These are phyloP conservation scores for Orbilia brochopaga DNA, from an alignment of 2,329 filamentous ascomycete species.

Conservation along the genomic window DNA sequence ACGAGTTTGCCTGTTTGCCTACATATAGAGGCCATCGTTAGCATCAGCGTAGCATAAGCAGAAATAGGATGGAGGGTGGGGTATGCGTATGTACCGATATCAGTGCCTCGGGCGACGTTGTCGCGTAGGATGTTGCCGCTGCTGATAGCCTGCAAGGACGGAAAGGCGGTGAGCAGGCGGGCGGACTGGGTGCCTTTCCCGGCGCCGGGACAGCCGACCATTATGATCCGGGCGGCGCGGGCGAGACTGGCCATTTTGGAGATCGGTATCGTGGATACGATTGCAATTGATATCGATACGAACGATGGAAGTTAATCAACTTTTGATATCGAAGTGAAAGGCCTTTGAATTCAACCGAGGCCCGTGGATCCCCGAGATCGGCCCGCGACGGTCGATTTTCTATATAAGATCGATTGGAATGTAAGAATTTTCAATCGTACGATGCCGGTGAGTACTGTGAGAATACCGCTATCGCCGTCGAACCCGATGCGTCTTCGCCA, in stretches of 20 bases:
- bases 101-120: conserved; percentile 68
- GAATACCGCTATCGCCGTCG: conserved; percentile 30
- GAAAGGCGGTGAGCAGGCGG: conserved; percentile 82
- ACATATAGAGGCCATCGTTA: conserved; percentile 17
- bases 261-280: too few species aligned
- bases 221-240: conserved; percentile 82
- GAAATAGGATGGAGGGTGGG: conserved; percentile 5
- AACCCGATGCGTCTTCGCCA: conserved; percentile 36
- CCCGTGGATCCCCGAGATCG: neutral
- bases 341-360: neutral
- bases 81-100: conserved; percentile 41
- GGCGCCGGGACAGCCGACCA: conserved; percentile 93
- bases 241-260: conserved; percentile 23
- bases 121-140: conserved; percentile 89
- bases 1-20: conserved; percentile 89
- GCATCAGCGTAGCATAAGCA: neutral
- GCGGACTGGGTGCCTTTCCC: conserved; percentile 97
- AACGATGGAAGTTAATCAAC: too few species aligned
- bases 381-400: too few species aligned
- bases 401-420: too few species aligned
- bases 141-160: conserved; percentile 87
- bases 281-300: neutral
- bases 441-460: neutral
- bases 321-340: too few species aligned
- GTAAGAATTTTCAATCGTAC: too few species aligned